Percentiles rank a stretch among this genome's conserved stretches.
Evolutionary conservation across 2,329 filamentous ascomycete genomes (phyloP).

Genomic region (Coniella lustricola): DNA sequence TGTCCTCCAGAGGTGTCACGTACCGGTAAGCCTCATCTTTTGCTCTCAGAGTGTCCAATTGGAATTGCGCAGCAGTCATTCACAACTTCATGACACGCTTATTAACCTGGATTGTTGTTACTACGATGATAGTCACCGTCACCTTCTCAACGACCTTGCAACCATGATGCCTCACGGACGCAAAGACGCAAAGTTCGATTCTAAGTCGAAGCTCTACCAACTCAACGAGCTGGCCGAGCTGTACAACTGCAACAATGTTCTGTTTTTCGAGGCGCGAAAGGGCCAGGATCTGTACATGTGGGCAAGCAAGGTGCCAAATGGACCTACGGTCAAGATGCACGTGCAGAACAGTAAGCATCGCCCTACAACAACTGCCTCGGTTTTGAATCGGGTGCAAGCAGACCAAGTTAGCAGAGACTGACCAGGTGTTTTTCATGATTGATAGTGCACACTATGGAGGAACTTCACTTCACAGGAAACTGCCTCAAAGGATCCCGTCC

Average conservation of each 20-base stretch:
- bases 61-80: too few species aligned
- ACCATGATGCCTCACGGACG: slow-evolving; percentile 84
- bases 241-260: slow-evolving; percentile 81
- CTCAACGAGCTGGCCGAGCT: slow-evolving; percentile 70
- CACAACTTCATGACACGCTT: not conserved
- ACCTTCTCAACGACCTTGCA: slow-evolving; percentile 83
- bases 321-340: slow-evolving; percentile 56
- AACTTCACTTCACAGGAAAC: slow-evolving; percentile 94
- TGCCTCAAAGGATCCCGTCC: slow-evolving; percentile 90
- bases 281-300: slow-evolving; percentile 91
- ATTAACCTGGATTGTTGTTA: not conserved
- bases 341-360: slow-evolving; percentile 60
- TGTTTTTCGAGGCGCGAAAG: slow-evolving; percentile 95
- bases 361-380: not conserved
- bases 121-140: slow-evolving; percentile 62
- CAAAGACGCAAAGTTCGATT: slow-evolving; percentile 95
- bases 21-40: slow-evolving; percentile 52
- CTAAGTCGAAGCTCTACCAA: slow-evolving; percentile 79
- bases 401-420: not conserved
- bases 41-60: not conserved
- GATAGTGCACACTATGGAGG: slow-evolving; percentile 87
- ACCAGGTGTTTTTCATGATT: not conserved
- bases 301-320: slow-evolving; percentile 86
- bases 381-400: too few species aligned
- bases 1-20: slow-evolving; percentile 88